Conservation (phyloP, 768 basidiomycete species). For the Lyophyllum semitale region DNA sequence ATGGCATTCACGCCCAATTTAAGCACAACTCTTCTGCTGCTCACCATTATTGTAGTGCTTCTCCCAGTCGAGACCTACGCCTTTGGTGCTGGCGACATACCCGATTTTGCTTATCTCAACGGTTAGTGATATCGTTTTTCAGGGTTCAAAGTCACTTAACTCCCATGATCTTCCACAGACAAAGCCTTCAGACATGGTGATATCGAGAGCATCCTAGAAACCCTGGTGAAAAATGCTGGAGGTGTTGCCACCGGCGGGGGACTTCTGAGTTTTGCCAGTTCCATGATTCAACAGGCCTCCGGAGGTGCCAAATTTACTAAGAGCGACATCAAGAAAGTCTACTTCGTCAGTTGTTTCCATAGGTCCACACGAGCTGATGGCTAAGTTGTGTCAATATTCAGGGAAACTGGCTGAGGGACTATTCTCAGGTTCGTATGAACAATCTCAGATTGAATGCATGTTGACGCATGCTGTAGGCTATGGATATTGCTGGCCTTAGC, state of each 20-base stretch:
- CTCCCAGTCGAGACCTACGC: conserved; percentile 47
- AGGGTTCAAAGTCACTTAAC: neutral
- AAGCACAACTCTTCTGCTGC: conserved; percentile 33
- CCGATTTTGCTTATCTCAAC: conserved; percentile 68
- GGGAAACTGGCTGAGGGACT: conserved; percentile 75
- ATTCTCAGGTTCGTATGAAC: conserved; percentile 49
- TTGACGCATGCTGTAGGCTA: conserved; percentile 40
- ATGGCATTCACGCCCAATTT: conserved; percentile 31
- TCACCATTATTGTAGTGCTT: conserved; percentile 40
- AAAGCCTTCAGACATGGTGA: conserved; percentile 80
- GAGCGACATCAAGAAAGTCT: conserved; percentile 68
- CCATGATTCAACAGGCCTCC: conserved; percentile 42
- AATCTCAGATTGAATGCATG: neutral
- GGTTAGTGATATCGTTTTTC: conserved; percentile 33
- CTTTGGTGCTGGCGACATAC: conserved; percentile 71
- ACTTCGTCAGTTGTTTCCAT: conserved; percentile 45
- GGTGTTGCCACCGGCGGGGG: conserved; percentile 45
- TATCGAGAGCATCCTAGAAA: conserved; percentile 67
- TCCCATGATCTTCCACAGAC: conserved; percentile 32
- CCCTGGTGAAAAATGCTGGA: conserved; percentile 58
- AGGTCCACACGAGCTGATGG: neutral
- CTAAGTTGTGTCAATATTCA: conserved; percentile 17
- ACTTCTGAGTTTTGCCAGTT: conserved; percentile 52
- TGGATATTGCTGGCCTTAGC: conserved; percentile 70
- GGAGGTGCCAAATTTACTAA: conserved; percentile 63